These are phyloP conservation scores for Strobilomyces confusus DNA, from an alignment of 768 basidiomycete genomes.

Conservation along the genomic window DNA sequence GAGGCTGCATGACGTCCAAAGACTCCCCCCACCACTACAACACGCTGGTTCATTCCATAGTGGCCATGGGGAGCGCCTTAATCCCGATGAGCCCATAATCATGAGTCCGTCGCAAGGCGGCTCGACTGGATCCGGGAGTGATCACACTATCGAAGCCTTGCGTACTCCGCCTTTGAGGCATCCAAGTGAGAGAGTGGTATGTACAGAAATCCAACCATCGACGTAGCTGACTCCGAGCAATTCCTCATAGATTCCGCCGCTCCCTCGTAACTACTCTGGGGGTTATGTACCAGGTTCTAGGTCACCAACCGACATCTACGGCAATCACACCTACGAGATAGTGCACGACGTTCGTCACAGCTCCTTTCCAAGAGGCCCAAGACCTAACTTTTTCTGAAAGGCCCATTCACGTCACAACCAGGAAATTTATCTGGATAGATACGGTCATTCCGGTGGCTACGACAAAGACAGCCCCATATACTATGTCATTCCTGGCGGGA, in stretches of 20 bases:
- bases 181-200: conserved; percentile 26
- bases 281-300: conserved; percentile 15
- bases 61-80: conserved; percentile 14
- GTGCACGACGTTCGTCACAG: conserved; percentile 11
- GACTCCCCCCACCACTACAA: conserved; percentile 17
- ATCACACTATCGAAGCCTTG: conserved; percentile 29
- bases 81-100: conserved; percentile 21
- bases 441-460: conserved; percentile 16
- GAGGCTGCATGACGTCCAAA: conserved; percentile 19
- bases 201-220: neutral
- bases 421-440: conserved; percentile 23
- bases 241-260: conserved; percentile 25
- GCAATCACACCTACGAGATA: conserved; percentile 18
- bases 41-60: conserved; percentile 21
- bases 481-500: conserved; percentile 64
- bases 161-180: conserved; percentile 20
- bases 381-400: conserved; percentile 17
- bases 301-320: conserved; percentile 31
- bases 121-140: conserved; percentile 25
- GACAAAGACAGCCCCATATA: conserved; percentile 35
- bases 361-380: neutral
- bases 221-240: neutral
- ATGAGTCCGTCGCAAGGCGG: conserved; percentile 17
- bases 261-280: conserved; percentile 23
- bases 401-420: conserved; percentile 23